Conservation (phyloP, 768 basidiomycete species). For the Mycena rebaudengoi region DNA sequence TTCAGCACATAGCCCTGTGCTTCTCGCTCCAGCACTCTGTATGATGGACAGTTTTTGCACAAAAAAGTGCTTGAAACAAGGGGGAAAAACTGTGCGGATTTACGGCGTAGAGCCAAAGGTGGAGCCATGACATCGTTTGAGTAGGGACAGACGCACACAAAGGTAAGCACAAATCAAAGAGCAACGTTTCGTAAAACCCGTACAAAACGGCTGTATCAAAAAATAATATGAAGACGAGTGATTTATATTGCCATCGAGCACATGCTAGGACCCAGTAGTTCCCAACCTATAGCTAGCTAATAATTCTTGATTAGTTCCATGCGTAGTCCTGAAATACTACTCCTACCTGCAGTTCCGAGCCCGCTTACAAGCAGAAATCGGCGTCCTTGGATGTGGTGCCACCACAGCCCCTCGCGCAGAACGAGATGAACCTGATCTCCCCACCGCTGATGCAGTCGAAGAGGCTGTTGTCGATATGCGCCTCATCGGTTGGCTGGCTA, state of each 20-base stretch:
- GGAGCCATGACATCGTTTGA: too few species aligned
- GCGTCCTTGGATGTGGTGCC: not conserved
- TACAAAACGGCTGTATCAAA: too few species aligned
- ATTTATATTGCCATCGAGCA: not conserved
- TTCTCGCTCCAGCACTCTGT: not conserved
- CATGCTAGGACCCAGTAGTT: not conserved
- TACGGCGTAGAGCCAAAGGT: too few species aligned
- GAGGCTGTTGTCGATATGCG: not conserved
- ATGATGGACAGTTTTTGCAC: too few species aligned
- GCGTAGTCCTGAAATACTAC: not conserved
- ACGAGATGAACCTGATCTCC: not conserved
- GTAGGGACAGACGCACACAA: too few species aligned
- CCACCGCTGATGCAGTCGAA: conserved; percentile 1
- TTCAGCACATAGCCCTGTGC: not conserved
- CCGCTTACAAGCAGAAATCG: not conserved
- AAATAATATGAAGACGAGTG: not conserved
- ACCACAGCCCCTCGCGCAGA: not conserved
- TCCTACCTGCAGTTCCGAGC: not conserved
- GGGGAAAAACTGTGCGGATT: too few species aligned
- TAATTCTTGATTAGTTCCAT: not conserved
- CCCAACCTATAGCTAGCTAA: not conserved
- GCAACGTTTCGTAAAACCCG: too few species aligned
- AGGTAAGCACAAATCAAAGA: too few species aligned
- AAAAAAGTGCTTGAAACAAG: too few species aligned
- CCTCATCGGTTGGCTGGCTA: conserved; percentile 1